These are phyloP conservation scores for Brettanomyces custersianus DNA, from an alignment of 805 yeast species.

Conservation along the genomic window DNA sequence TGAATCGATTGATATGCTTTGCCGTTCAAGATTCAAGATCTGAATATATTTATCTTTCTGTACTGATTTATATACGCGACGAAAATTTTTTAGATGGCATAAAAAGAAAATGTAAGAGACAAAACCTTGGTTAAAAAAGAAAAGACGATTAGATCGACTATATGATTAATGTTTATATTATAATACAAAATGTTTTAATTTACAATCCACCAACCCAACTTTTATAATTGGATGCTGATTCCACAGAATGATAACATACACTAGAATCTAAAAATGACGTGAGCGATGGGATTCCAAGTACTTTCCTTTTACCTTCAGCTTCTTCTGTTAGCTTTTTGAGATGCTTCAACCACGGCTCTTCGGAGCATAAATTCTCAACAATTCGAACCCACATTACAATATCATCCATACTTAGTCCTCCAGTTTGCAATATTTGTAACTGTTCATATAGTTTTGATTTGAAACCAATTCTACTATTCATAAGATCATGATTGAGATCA, in stretches of 20 bases:
- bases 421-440: slow-evolving; percentile 45
- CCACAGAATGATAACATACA: slow-evolving; percentile 22
- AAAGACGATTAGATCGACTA: too few species aligned
- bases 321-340: slow-evolving; percentile 3
- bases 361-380: slow-evolving; percentile 43
- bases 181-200: too few species aligned
- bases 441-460: slow-evolving; percentile 39
- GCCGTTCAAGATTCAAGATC: too few species aligned
- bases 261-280: slow-evolving; percentile 13
- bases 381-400: slow-evolving; percentile 44
- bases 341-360: slow-evolving; percentile 54
- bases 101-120: too few species aligned
- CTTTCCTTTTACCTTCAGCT: neutral
- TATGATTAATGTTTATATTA: too few species aligned
- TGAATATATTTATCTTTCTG: too few species aligned
- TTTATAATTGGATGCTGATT: slow-evolving; percentile 22
- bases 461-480: slow-evolving; percentile 39
- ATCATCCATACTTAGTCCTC: slow-evolving; percentile 40
- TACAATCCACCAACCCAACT: too few species aligned
- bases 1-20: too few species aligned
- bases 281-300: slow-evolving; percentile 15
- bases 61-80: too few species aligned
- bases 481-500: slow-evolving; percentile 39
- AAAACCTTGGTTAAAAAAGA: too few species aligned
- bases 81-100: too few species aligned